These are phyloP conservation scores for Aureobasidium uvarum DNA, from an alignment of 2,329 filamentous ascomycete genomes.

Conservation along the genomic window DNA sequence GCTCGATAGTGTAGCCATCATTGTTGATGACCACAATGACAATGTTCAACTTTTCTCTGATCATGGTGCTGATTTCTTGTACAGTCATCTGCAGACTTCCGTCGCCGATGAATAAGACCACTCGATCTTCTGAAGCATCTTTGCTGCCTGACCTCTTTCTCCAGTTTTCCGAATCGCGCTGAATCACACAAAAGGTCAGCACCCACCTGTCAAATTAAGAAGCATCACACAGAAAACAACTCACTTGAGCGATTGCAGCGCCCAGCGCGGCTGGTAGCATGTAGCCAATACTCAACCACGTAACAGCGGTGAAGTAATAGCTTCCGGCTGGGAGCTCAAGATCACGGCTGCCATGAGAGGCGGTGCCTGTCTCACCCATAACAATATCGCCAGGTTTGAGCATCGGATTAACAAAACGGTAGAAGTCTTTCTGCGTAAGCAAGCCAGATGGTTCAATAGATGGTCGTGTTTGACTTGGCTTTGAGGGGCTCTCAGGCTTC, in stretches of 20 bases:
- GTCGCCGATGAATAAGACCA: slow-evolving; percentile 23
- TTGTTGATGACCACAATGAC: slow-evolving; percentile 88
- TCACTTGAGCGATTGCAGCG: slow-evolving; percentile 55
- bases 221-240: slow-evolving; percentile 38
- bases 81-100: slow-evolving; percentile 74
- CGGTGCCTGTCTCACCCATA: slow-evolving; percentile 82
- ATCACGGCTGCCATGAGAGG: slow-evolving; percentile 86
- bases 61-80: slow-evolving; percentile 82
- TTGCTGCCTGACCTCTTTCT: slow-evolving; percentile 9
- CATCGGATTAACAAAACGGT: slow-evolving; percentile 74
- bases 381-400: slow-evolving; percentile 71
- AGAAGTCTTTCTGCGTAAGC: slow-evolving; percentile 72
- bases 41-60: slow-evolving; percentile 68
- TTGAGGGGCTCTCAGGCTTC: slow-evolving; percentile 49
- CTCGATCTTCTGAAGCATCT: slow-evolving; percentile 14
- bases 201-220: no score
- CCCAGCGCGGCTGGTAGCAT: slow-evolving; percentile 62
- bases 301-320: slow-evolving; percentile 73
- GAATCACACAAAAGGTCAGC: slow-evolving; percentile 46
- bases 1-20: slow-evolving; percentile 85
- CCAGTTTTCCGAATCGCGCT: slow-evolving; percentile 42
- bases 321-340: slow-evolving; percentile 73
- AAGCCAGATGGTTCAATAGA: slow-evolving; percentile 7
- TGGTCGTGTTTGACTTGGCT: slow-evolving; percentile 32
- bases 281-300: slow-evolving; percentile 68